phyloP scores from a whole-genome alignment of 108 stramenopile genomes.

The Pseudonitzschia delicatissima region DNA sequence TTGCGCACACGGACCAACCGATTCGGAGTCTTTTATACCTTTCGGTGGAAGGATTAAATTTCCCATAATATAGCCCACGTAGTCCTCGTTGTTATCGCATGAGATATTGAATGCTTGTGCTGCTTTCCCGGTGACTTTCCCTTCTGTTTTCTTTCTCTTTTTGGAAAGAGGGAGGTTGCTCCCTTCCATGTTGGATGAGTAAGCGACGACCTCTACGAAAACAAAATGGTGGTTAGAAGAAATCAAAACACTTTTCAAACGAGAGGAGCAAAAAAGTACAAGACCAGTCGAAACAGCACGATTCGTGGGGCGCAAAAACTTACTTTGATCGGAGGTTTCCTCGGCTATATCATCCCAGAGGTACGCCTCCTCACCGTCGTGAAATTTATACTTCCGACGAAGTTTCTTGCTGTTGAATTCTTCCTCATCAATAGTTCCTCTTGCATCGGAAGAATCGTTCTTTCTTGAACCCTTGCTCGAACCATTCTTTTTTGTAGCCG shows the following conservation, averaged over 20 bases:
- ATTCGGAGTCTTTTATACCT: conserved; percentile 90
- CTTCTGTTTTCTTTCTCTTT: conserved; percentile 53
- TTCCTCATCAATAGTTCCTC: conserved; percentile 16
- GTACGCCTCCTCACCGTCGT: conserved; percentile 60
- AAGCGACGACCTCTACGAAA: conserved; percentile 56
- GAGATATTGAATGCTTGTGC: conserved; percentile 86
- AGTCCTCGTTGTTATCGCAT: conserved; percentile 45
- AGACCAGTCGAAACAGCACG: not conserved
- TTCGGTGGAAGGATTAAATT: conserved; percentile 77
- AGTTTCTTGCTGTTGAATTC: conserved; percentile 60
- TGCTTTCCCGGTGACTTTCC: conserved; percentile 71
- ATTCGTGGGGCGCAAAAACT: conserved; percentile 16
- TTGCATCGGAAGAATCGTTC: not conserved
- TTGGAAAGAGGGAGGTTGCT: conserved; percentile 55
- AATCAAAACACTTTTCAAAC: conserved; percentile 3
- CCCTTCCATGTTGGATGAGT: conserved; percentile 49
- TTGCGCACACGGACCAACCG: conserved; percentile 82
- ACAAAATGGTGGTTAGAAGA: too few species aligned
- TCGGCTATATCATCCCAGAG: conserved; percentile 70
- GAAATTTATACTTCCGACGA: conserved; percentile 50
- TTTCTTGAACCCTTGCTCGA: conserved; percentile 8
- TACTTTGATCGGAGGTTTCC: conserved; percentile 50
- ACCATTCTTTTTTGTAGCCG: not conserved
- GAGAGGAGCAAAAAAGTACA: not conserved
- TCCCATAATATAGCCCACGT: conserved; percentile 88